A percentile compares a stretch with the other conserved stretches of the same genome.
Conservation (phyloP, 2,329 filamentous ascomycete genomes). For the Colletotrichum lentis region DNA sequence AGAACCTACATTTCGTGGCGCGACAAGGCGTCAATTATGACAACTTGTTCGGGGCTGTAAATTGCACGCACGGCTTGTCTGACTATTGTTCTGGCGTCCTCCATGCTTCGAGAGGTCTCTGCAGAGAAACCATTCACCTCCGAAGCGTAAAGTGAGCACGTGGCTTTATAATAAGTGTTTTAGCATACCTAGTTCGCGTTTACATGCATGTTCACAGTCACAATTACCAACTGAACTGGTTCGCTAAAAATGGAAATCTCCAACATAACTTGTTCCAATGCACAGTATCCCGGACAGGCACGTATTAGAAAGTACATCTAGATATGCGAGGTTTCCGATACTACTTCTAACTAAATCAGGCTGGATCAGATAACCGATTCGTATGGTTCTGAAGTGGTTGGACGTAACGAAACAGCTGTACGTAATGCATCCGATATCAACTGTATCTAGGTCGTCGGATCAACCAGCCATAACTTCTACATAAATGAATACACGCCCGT, state of each 20-base stretch:
- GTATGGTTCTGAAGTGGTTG: neutral
- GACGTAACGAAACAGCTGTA: neutral
- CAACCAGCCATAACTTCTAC: neutral
- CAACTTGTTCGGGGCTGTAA: neutral
- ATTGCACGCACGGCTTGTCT: neutral
- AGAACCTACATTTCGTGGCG: neutral
- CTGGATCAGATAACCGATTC: too few species aligned
- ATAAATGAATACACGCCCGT: neutral
- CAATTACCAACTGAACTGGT: neutral
- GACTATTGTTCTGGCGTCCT: neutral
- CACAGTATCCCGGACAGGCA: too few species aligned
- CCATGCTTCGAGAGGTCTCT: neutral
- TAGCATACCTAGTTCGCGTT: neutral
- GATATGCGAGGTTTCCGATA: too few species aligned
- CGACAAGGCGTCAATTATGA: neutral
- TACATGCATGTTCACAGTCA: too few species aligned
- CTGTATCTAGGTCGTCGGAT: neutral
- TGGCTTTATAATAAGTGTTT: neutral
- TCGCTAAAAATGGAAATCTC: neutral
- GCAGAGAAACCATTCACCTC: too few species aligned
- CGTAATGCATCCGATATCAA: neutral
- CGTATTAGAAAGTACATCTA: too few species aligned
- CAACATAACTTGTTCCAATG: neutral
- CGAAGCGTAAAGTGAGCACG: neutral
- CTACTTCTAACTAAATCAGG: too few species aligned